Base-by-base conservation (phyloP, 1,139 yeast species). In the Insectozyma bohioensis region DNA sequence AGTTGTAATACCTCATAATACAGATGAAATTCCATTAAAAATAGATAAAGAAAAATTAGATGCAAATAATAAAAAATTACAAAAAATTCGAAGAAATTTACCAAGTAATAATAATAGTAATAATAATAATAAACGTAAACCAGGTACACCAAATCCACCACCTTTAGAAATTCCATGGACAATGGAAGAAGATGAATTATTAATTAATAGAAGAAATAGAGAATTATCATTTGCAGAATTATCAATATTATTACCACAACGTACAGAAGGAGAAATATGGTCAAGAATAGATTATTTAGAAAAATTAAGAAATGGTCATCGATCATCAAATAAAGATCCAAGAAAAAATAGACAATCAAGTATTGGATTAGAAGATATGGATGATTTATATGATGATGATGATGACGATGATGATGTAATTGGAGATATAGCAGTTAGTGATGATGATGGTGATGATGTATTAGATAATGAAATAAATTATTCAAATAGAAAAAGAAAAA, bases 261-360 rank as follows among this genome's bases (percentile, higher is more conserved):
- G 87, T 41, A 72, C 92, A 1, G 92, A 83, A 50, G 70, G 70
- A n/a, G 94, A 85, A 45, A 85, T 85, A 23, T 69, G 77, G 68
- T 58, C 74, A 21, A 68, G 95, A 40, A 73, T 83, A 13, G 75
- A 69, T 36, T 66, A 74, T 36, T 58, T 84, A 33, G 84, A 78
- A 39, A 61, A 61, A 35, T 50, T 62, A 26, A 49, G 70, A 31
- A 68, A 67, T 42, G 75, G 75, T 3, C 67, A 59, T 36, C 48
- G 73, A 23, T 46, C 66, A 2, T 52, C 64, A 34, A 48, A 56
- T 9, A 54, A 63, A 4, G 30, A 45, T 29, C 56, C 52, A 26
- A 56, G 52, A 30, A 50, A 67, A 41, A 56, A 66, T 37, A 51
- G 74, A 35, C 69, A 62, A 40, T 58, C 66, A 12, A 63, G 68